Evolutionary conservation across 2,329 filamentous ascomycete genomes (phyloP).

Genomic region (Alternaria gaisen): DNA sequence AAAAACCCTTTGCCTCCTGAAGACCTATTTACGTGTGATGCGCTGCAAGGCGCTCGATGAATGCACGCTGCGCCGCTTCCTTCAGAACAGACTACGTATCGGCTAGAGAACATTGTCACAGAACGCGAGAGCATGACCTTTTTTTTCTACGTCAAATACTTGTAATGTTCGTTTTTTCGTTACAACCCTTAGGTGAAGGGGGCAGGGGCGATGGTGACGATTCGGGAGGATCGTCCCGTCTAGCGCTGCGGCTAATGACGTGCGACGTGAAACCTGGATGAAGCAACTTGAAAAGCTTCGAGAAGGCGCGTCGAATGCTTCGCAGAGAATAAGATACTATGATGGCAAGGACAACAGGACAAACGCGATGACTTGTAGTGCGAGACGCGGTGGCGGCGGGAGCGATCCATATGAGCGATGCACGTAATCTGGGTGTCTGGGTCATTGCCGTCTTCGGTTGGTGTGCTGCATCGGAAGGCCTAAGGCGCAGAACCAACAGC

Average conservation of each 20-base stretch:
- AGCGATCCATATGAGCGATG: conserved; percentile 10
- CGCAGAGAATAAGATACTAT: not conserved
- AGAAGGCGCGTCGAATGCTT: conserved; percentile 11
- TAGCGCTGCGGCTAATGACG: conserved; percentile 35
- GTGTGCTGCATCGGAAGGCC: conserved; percentile 25
- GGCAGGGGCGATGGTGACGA: conserved; percentile 20
- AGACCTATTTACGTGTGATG: not conserved
- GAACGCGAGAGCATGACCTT: not conserved
- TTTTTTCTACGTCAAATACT: not conserved
- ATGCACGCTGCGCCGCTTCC: conserved; percentile 1
- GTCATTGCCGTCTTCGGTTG: conserved; percentile 28
- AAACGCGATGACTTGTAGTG: not conserved
- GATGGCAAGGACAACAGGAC: not conserved
- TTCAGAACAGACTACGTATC: not conserved
- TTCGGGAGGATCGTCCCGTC: conserved; percentile 27
- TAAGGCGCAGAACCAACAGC: not conserved
- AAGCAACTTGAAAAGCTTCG: conserved; percentile 29
- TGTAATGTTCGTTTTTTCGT: conserved; percentile 2
- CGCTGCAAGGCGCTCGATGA: not conserved
- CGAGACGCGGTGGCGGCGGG: not conserved
- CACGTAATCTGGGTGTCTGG: conserved; percentile 21
- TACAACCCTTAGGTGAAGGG: conserved; percentile 2
- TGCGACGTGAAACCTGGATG: conserved; percentile 34
- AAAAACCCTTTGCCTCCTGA: not conserved
- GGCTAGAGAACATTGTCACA: not conserved